Conservation (phyloP, 495 filamentous ascomycete species). For the Symbiotaphrina buchneri region DNA sequence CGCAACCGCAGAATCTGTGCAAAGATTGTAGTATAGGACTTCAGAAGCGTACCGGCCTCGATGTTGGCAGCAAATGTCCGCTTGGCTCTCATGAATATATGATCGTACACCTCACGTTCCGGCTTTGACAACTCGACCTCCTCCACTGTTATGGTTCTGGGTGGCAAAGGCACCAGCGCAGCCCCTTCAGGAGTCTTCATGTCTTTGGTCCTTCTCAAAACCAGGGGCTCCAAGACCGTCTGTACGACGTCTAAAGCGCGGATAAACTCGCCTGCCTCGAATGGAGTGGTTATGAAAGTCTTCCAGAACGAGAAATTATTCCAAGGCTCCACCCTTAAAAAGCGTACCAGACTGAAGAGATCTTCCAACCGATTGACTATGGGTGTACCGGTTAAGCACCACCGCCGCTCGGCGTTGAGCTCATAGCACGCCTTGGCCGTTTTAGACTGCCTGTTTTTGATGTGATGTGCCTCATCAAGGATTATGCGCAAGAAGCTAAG, state of each 20-base stretch:
- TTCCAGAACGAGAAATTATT: conserved; percentile 97
- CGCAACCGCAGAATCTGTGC: conserved; percentile 88
- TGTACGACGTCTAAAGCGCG: conserved; percentile 92
- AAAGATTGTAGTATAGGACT: conserved; percentile 88
- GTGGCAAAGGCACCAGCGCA: conserved; percentile 69
- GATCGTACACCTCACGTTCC: conserved; percentile 79
- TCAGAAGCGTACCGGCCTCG: conserved; percentile 78
- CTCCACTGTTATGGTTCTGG: conserved; percentile 57
- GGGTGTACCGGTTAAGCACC: conserved; percentile 86
- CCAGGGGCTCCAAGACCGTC: conserved; percentile 83
- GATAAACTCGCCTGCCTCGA: conserved; percentile 84
- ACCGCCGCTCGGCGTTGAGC: conserved; percentile 62
- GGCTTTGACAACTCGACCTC: conserved; percentile 62
- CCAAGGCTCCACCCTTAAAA: conserved; percentile 89
- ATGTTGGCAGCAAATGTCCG: conserved; percentile 64
- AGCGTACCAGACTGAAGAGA: conserved; percentile 83
- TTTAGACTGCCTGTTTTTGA: conserved; percentile 44
- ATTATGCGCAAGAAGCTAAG: conserved; percentile 87
- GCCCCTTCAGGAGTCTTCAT: conserved; percentile 91
- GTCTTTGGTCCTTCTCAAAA: conserved; percentile 87
- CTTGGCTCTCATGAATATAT: conserved; percentile 66
- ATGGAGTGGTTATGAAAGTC: conserved; percentile 93
- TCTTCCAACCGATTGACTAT: conserved; percentile 95
- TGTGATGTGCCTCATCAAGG: conserved; percentile 81
- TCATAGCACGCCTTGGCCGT: conserved; percentile 87